Percentiles rank a stretch among this genome's conserved stretches.
These are phyloP conservation scores for Mucor mucedo DNA, from an alignment of 371 early-diverging fungal genomes.

Conservation along the genomic window DNA sequence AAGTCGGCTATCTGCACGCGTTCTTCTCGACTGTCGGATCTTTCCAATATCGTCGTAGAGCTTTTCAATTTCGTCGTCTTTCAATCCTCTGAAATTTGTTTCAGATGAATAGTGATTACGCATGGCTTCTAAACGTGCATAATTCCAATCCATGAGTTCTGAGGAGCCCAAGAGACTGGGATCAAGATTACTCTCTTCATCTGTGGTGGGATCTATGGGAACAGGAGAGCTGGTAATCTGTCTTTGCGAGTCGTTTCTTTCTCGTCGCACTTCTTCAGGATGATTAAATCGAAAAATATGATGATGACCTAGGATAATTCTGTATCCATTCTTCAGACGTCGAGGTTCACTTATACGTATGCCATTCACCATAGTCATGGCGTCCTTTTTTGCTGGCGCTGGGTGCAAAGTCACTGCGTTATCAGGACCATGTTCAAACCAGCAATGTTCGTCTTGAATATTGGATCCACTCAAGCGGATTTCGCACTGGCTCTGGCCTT, in stretches of 20 bases:
- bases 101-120: constrained; percentile 54
- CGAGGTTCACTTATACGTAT: constrained; percentile 62
- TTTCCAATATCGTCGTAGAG: constrained; percentile 63
- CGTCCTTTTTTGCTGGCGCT: constrained; percentile 49
- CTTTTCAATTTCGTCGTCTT: constrained; percentile 66
- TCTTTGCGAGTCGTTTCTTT: constrained; percentile 60
- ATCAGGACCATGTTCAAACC: constrained; percentile 63
- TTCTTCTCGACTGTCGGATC: constrained; percentile 55
- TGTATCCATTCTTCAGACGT: constrained; percentile 74
- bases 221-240: constrained; percentile 12
- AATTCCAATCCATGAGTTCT: constrained; percentile 79
- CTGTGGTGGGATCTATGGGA: constrained; percentile 7
- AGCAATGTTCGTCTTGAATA: constrained; percentile 77
- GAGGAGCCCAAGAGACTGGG: constrained; percentile 26
- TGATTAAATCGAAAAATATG: constrained; percentile 88
- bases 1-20: constrained; percentile 56
- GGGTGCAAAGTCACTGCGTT: constrained; percentile 64
- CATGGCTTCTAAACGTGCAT: constrained; percentile 74
- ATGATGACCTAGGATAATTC: constrained; percentile 81
- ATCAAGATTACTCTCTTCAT: constrained; percentile 35
- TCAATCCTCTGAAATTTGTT: constrained; percentile 50
- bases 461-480: constrained; percentile 78
- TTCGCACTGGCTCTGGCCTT: constrained; percentile 54
- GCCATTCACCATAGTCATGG: constrained; percentile 82
- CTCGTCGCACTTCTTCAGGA: constrained; percentile 84